These are phyloP conservation scores for Fusarium sp. DNA, from an alignment of 2,329 filamentous ascomycete species.

Conservation along the genomic window DNA sequence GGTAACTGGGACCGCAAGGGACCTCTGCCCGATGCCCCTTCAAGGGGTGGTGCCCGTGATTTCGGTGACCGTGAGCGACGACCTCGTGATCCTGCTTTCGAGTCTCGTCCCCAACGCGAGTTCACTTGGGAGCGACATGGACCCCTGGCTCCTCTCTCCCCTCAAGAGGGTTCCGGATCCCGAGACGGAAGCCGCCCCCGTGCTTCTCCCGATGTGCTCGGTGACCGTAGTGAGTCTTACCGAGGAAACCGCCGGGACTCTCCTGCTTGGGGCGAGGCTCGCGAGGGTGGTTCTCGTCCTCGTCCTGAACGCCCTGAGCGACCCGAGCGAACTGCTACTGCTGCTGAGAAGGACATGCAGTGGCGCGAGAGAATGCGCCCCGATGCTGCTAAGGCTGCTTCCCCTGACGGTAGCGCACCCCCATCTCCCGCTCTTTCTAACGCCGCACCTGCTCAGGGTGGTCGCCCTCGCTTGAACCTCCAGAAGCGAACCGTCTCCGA, in stretches of 20 bases:
- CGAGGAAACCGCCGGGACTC: conserved; percentile 71
- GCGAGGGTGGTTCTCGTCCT: conserved; percentile 79
- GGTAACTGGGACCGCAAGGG: conserved; percentile 94
- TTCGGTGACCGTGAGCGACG: conserved; percentile 72
- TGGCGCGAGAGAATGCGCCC: conserved; percentile 93
- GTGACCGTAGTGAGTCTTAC: conserved; percentile 64
- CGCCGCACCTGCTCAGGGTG: conserved; percentile 58
- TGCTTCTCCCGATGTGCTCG: conserved; percentile 59
- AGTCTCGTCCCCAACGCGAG: conserved; percentile 72
- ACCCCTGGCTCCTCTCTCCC: conserved; percentile 77
- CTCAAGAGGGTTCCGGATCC: conserved; percentile 58
- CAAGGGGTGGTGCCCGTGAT: conserved; percentile 60
- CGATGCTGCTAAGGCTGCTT: conserved; percentile 71
- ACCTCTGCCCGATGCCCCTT: conserved; percentile 78
- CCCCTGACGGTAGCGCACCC: conserved; percentile 77
- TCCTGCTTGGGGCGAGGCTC: conserved; percentile 78
- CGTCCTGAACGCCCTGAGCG: conserved; percentile 75
- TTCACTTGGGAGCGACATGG: conserved; percentile 95
- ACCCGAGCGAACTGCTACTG: conserved; percentile 76
- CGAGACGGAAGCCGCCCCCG: conserved; percentile 65
- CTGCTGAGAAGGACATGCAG: conserved; percentile 90
- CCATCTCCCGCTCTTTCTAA: conserved; percentile 73
- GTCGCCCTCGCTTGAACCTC: conserved; percentile 85
- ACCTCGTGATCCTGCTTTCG: conserved; percentile 66
- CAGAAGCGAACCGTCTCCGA: conserved; percentile 91